A percentile compares a stretch with the other conserved stretches of the same genome.
Evolutionary conservation across 176 grass and related monocot genomes (phyloP).

Genomic region (Metroxylon sagu): DNA sequence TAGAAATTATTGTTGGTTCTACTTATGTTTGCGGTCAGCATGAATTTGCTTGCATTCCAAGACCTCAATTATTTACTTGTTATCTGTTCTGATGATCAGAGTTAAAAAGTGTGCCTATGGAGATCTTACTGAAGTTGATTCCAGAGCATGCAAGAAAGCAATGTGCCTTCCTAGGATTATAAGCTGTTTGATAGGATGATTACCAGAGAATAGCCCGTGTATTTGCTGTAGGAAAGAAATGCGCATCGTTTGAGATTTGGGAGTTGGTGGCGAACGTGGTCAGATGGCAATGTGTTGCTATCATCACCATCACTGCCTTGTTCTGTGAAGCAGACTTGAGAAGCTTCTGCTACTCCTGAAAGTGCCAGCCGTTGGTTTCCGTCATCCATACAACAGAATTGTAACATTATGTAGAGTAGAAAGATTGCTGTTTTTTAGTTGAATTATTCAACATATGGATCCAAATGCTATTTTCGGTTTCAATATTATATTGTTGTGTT

Average conservation of each 20-base stretch:
- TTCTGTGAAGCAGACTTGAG: slow-evolving; percentile 42
- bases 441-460: too few species aligned
- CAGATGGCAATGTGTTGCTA: slow-evolving; percentile 19
- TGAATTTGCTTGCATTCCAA: too few species aligned
- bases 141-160: slow-evolving; percentile 94
- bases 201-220: too few species aligned
- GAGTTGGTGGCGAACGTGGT: too few species aligned
- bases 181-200: slow-evolving; percentile 13
- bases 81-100: slow-evolving; percentile 28
- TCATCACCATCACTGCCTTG: slow-evolving; percentile 18
- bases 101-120: slow-evolving; percentile 66
- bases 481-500: too few species aligned
- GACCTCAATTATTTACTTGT: neutral
- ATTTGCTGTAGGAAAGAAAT: too few species aligned
- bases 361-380: slow-evolving; percentile 26
- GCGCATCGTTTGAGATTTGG: too few species aligned
- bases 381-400: slow-evolving; percentile 37
- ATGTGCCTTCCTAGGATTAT: slow-evolving; percentile 46
- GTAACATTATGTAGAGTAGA: slow-evolving; percentile 8
- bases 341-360: slow-evolving; percentile 21
- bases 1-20: neutral
- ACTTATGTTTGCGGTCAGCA: too few species aligned
- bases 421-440: too few species aligned
- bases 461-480: too few species aligned
- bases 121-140: slow-evolving; percentile 54